These are phyloP conservation scores for Boechera retrofracta DNA, from an alignment of 345 rosid species.

Conservation along the genomic window DNA sequence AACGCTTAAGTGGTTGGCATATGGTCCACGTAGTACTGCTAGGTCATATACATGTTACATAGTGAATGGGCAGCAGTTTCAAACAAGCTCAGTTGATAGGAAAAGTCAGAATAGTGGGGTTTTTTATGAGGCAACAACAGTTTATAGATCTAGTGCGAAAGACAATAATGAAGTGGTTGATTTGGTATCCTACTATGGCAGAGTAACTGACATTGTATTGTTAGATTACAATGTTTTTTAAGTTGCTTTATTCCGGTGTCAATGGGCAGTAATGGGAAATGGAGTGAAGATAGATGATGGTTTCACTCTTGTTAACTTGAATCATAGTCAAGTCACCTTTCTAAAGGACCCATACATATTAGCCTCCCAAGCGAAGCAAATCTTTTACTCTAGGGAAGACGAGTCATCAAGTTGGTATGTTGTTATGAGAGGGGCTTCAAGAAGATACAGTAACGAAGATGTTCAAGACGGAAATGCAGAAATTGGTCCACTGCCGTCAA, in stretches of 20 bases:
- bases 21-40: neutral
- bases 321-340: neutral
- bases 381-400: neutral
- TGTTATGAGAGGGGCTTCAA: neutral
- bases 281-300: neutral
- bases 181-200: neutral
- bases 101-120: conserved; percentile 2
- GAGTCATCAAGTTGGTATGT: neutral
- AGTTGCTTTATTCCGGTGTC: neutral
- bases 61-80: neutral
- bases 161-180: neutral
- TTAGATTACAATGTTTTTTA: neutral
- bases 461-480: neutral
- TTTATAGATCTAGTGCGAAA: neutral
- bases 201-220: neutral
- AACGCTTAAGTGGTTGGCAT: neutral
- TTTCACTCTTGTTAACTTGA: neutral
- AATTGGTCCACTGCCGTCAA: neutral
- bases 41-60: neutral
- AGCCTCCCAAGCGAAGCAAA: neutral
- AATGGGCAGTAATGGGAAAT: neutral
- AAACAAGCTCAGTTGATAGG: neutral
- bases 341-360: neutral
- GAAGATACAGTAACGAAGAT: neutral
- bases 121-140: neutral